A percentile compares a stretch with the other conserved stretches of the same genome.
Evolutionary conservation across 2,329 filamentous ascomycete species (phyloP).

Genomic region (Diaporthe citrichinensis): DNA sequence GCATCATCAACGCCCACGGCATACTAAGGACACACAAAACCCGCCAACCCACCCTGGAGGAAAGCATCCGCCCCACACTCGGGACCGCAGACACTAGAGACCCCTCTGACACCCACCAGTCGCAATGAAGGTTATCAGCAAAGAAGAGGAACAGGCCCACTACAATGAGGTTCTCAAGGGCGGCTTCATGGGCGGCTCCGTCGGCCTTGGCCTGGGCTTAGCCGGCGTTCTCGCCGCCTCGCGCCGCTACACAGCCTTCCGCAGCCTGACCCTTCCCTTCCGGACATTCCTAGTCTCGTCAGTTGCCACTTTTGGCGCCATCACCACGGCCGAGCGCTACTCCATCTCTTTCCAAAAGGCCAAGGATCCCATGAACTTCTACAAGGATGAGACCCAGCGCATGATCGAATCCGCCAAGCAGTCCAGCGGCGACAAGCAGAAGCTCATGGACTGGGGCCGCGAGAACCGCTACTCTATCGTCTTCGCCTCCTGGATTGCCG

Average conservation of each 20-base stretch:
- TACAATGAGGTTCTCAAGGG: slow-evolving; percentile 86
- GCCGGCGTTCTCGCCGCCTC: slow-evolving; percentile 78
- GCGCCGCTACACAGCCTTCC: slow-evolving; percentile 81
- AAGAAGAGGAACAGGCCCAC: slow-evolving; percentile 91
- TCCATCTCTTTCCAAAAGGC: slow-evolving; percentile 75
- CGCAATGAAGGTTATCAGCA: slow-evolving; percentile 94
- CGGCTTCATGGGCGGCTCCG: slow-evolving; percentile 78
- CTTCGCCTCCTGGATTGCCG: slow-evolving; percentile 83
- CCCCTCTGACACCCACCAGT: slow-evolving; percentile 40
- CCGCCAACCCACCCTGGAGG: neutral
- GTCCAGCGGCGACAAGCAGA: slow-evolving; percentile 66
- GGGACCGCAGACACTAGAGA: slow-evolving; percentile 26
- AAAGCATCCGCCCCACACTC: neutral
- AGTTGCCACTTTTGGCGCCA: slow-evolving; percentile 85
- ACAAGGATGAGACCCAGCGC: slow-evolving; percentile 74
- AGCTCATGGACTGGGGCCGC: slow-evolving; percentile 79
- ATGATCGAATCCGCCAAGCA: slow-evolving; percentile 67
- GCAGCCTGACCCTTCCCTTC: slow-evolving; percentile 88
- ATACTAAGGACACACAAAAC: neutral
- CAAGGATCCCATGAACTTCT: slow-evolving; percentile 77
- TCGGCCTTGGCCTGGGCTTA: slow-evolving; percentile 77
- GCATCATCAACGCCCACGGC: neutral
- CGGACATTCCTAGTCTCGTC: slow-evolving; percentile 91
- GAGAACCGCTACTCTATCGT: slow-evolving; percentile 91
- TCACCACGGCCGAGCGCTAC: slow-evolving; percentile 86